Evolutionary conservation across 1,139 yeast genomes (phyloP), one percentile per base, ranked within the genome.

Genomic region (Candida glucosophila): DNA sequence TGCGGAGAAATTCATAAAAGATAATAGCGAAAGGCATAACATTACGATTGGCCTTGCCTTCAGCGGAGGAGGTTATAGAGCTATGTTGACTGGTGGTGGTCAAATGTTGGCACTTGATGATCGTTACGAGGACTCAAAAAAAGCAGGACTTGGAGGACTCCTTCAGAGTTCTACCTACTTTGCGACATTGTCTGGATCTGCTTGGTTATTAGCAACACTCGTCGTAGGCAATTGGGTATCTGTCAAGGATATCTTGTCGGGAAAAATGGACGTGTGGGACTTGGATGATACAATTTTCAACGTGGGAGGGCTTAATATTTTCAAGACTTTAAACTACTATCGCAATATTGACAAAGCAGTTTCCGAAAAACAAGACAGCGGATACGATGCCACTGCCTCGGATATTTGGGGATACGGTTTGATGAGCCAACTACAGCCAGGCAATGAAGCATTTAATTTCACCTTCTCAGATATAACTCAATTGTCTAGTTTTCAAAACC

Each of bases 51-150:
- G 66, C 1, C 37, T 63, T 25, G 59, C 68, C 2, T 59, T 60
- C 30, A 56, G 65, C 32, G 70, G 70, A 1, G 69, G 70, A 19
- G 68, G 69, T 2, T 62, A 59, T 35, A 43, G 70, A 27, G 67
- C 70, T 22, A 60, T 62, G 67, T 44, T 63, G 20, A 37, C 42
- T 19, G 68, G 67, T 5, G 69, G 67, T 0, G 70, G 69, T 2
- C 52, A 58, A 29, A 29, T 61, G 5, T 36, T 57, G 20, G 65
- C 56, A 1, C 40, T 60, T 7, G 70, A 63, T 34, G 44, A 39
- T 22, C 34, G 68, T 22, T 54, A 39, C 25, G 32, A 39, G 19
- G 33, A 33, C 8, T 39, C 63, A 19, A 43, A 33, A 12, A 20
- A 34, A 2, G 32, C 40, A 15, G 67, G 58, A 0, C 44, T 63